These are phyloP conservation scores for Saturnispora kantuleensis DNA, from an alignment of 805 yeast genomes.

Conservation along the genomic window DNA sequence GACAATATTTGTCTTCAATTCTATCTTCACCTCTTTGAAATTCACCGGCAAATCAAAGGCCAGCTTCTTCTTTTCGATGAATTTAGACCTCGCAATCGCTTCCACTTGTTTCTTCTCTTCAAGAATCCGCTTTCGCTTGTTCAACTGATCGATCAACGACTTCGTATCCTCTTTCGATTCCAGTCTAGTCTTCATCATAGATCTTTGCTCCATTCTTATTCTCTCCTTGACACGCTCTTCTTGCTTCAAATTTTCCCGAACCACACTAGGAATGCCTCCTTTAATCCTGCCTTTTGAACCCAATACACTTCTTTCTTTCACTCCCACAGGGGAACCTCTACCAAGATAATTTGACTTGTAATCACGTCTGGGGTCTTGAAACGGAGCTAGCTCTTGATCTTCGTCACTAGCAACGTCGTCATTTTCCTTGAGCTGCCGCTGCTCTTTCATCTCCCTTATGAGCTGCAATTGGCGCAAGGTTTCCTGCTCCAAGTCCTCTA, in stretches of 20 bases:
- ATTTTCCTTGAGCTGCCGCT: constrained; percentile 12
- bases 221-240: background rate
- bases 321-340: background rate
- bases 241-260: background rate
- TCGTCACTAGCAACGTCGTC: constrained; percentile 21
- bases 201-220: background rate
- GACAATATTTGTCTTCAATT: constrained; percentile 1
- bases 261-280: background rate
- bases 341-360: background rate
- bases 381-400: constrained; percentile 9
- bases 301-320: background rate
- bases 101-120: constrained; percentile 1
- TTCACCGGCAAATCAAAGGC: constrained; percentile 6
- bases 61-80: background rate
- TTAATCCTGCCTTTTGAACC: constrained; percentile 2
- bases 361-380: constrained; percentile 19
- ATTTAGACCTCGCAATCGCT: background rate
- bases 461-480: constrained; percentile 16
- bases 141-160: constrained; percentile 1
- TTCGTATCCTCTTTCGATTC: background rate
- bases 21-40: constrained; percentile 1
- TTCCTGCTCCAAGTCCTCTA: constrained; percentile 20
- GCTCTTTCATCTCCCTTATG: constrained; percentile 15
- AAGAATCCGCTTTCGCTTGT: background rate
- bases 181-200: constrained; percentile 27